Conservation (phyloP, 352 stramenopile genomes). For the Pythium folliculosum region DNA sequence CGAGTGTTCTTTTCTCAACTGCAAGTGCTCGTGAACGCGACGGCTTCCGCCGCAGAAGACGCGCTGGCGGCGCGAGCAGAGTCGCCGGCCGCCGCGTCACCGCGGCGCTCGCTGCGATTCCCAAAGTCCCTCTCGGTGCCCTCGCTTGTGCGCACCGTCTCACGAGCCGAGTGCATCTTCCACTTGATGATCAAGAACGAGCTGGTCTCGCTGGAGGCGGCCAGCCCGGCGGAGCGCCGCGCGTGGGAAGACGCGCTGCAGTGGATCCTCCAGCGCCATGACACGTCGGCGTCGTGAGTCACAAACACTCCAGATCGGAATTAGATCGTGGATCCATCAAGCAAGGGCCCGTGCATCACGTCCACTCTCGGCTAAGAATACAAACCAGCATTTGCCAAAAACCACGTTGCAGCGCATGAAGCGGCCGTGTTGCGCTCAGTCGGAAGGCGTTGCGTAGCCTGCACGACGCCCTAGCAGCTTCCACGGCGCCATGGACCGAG, state of each 20-base stretch:
- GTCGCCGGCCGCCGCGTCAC: not conserved
- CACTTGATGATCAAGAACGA: slow-evolving; percentile 46
- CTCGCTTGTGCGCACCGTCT: slow-evolving; percentile 12
- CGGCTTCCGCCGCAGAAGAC: slow-evolving; percentile 1
- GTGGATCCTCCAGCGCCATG: slow-evolving; percentile 33
- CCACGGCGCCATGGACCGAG: slow-evolving; percentile 55
- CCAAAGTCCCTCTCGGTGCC: slow-evolving; percentile 6
- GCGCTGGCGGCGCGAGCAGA: not conserved
- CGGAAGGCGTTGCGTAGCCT: not conserved
- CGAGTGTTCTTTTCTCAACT: slow-evolving; percentile 49
- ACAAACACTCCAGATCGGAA: not conserved
- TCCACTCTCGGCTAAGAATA: slow-evolving; percentile 19
- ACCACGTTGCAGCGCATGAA: not conserved
- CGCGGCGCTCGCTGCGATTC: slow-evolving; percentile 3
- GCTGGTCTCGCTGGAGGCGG: slow-evolving; percentile 39
- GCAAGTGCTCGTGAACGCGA: slow-evolving; percentile 28
- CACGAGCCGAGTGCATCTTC: slow-evolving; percentile 34
- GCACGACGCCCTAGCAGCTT: not conserved
- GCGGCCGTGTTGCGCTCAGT: not conserved
- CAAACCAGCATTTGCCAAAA: not conserved
- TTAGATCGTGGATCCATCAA: not conserved
- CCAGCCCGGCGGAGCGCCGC: slow-evolving; percentile 31
- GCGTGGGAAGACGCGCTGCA: slow-evolving; percentile 46
- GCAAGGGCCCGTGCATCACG: no score
- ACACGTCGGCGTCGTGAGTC: not conserved